Evolutionary conservation across 179 eudicot species (phyloP).

Genomic region (Corrigiola litoralis): DNA sequence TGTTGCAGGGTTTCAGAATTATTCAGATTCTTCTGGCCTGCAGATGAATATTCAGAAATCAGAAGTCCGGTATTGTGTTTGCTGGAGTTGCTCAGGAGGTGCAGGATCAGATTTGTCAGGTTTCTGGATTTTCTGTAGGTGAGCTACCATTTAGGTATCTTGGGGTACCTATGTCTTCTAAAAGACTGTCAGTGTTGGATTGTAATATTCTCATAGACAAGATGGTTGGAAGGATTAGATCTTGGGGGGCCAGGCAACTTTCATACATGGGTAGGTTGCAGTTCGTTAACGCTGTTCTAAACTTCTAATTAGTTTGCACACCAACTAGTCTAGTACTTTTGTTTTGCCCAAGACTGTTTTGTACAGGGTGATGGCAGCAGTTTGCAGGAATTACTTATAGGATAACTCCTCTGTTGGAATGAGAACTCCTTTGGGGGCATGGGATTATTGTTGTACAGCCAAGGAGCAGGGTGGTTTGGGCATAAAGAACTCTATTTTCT

Average conservation of each 20-base stretch:
- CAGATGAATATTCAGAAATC: background rate
- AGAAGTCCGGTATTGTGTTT: background rate
- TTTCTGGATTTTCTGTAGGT: background rate
- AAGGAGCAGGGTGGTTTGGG: background rate
- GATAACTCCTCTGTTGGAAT: too few species aligned
- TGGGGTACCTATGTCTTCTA: background rate
- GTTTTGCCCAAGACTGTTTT: background rate
- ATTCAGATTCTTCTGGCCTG: background rate
- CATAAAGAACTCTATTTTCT: background rate
- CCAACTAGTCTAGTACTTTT: background rate
- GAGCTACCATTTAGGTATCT: background rate
- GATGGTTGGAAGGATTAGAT: background rate
- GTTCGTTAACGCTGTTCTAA: background rate
- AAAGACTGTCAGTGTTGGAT: background rate
- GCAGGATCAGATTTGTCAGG: too few species aligned
- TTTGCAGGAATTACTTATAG: background rate
- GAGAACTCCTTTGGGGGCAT: too few species aligned
- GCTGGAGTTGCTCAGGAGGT: background rate
- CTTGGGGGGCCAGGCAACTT: background rate
- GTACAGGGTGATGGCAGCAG: background rate
- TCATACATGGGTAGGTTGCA: background rate
- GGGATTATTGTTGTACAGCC: background rate
- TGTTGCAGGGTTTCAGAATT: too few species aligned
- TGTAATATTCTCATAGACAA: background rate
- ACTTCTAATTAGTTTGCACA: background rate